phyloP scores from a whole-genome alignment of 495 filamentous ascomycete genomes.

The Neurospora sp. region DNA sequence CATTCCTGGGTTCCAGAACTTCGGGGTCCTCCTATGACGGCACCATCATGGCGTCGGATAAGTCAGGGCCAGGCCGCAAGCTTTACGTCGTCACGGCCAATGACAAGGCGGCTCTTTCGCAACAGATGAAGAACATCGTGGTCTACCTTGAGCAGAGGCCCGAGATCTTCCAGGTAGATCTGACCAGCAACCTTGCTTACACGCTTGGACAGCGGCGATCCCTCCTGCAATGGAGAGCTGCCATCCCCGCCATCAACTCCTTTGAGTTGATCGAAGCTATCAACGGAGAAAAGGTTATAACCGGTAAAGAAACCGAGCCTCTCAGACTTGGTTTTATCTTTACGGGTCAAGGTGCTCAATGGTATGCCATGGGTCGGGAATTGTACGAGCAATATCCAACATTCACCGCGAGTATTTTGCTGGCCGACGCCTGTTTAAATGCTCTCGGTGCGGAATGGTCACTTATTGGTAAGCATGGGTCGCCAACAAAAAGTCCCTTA shows the following conservation, averaged over 20 bases:
- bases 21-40: conserved; percentile 5
- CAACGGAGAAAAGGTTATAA: conserved; percentile 25
- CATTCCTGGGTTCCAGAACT: conserved; percentile 10
- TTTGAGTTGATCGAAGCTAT: conserved; percentile 37
- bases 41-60: conserved; percentile 4
- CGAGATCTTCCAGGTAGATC: conserved; percentile 34
- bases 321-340: conserved; percentile 31
- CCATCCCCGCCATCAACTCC: conserved; percentile 31
- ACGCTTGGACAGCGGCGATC: conserved; percentile 33
- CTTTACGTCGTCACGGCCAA: conserved; percentile 39
- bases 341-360: conserved; percentile 43
- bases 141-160: conserved; percentile 38
- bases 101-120: conserved; percentile 30
- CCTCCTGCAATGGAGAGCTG: conserved; percentile 29
- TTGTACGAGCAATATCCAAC: conserved; percentile 30
- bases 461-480: conserved; percentile 10
- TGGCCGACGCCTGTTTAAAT: conserved; percentile 19
- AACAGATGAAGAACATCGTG: conserved; percentile 33
- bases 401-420: conserved; percentile 23
- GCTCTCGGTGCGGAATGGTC: conserved; percentile 28
- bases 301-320: conserved; percentile 26
- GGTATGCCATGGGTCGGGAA: conserved; percentile 44
- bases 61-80: conserved; percentile 22
- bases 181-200: conserved; percentile 29
- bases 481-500: background rate